These are phyloP conservation scores for Tetragonia tetragonoides DNA, from an alignment of 148 eudicot genomes.

Conservation along the genomic window DNA sequence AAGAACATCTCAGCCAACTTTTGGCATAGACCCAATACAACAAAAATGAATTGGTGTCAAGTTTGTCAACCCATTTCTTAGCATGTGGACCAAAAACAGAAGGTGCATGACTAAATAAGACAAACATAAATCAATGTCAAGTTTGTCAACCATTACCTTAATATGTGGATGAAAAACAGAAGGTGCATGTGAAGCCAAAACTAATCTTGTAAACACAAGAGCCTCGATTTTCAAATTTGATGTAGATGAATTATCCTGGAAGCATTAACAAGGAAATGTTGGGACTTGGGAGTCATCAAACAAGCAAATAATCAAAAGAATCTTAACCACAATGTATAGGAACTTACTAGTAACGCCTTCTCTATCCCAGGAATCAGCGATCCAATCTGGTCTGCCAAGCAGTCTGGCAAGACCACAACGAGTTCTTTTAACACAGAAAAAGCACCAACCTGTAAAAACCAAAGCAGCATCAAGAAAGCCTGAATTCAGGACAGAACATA, in stretches of 20 bases:
- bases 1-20: too few species aligned
- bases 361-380: constrained; percentile 91
- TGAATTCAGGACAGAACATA: not conserved
- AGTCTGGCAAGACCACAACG: constrained; percentile 87
- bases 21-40: too few species aligned
- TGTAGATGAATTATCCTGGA: constrained; percentile 87
- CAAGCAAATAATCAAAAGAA: constrained; percentile 1
- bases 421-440: constrained; percentile 96
- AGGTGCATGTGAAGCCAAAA: constrained; percentile 87
- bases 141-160: constrained; percentile 43
- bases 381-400: constrained; percentile 92
- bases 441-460: constrained; percentile 74
- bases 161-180: constrained; percentile 82
- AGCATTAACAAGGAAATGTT: constrained; percentile 13
- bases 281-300: constrained; percentile 17
- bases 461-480: constrained; percentile 16
- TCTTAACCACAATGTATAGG: constrained; percentile 1
- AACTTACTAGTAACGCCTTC: constrained; percentile 88
- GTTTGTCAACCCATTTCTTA: too few species aligned
- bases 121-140: not conserved
- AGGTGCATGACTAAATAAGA: not conserved
- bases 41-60: too few species aligned
- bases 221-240: constrained; percentile 92
- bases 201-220: constrained; percentile 77
- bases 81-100: too few species aligned